Base-by-base conservation (phyloP, 768 basidiomycete genomes). In the Lyophyllum decastes region DNA sequence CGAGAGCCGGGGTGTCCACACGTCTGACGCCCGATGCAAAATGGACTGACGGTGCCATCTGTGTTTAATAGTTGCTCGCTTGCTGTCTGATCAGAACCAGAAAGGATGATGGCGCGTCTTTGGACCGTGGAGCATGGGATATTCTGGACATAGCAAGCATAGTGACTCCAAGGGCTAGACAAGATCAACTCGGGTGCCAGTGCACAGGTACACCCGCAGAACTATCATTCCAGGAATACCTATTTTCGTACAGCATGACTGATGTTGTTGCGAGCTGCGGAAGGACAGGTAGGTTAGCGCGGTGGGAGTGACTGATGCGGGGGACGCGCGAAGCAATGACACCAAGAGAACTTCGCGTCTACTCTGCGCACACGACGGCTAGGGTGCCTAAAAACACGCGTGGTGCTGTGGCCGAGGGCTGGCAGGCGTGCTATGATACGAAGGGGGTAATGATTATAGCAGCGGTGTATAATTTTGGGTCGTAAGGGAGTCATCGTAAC, bases 381-480 rank as follows among this genome's bases (percentile, higher is more conserved):
- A 17, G 6, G 14, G 12, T 7, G n/a, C n/a, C n/a, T n/a, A n/a
- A n/a, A n/a, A n/a, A n/a, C n/a, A n/a, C n/a, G n/a, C n/a, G n/a
- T n/a, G n/a, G n/a, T n/a, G n/a, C n/a, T n/a, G 35, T 16, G 8
- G 6, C 35, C 14, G 35, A 38, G 35, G 35, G 35, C 35, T 38
- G 35, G 14, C 12, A 38, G 14, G 14, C 35, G 35, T 17, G 35
- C 35, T 3, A 38, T 38, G 14, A 16, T 38, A 57, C 48, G 41
- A 41, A 21, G 25, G 14, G 24, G 30, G 33, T 35, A 51, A 52
- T 51, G 35, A 51, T 5, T 27, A 21, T 8, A 21, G 51, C 40
- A 21, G 54, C 41, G 55, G 58, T 59, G 46, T 22, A 52, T 51
- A 52, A 44, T 58, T 49, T 44, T 38, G 57, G 43, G 34, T 40